A percentile compares a stretch with the other conserved stretches of the same genome.
Evolutionary conservation across 2,329 filamentous ascomycete species (phyloP).

Genomic region (Colletotrichum sp.): DNA sequence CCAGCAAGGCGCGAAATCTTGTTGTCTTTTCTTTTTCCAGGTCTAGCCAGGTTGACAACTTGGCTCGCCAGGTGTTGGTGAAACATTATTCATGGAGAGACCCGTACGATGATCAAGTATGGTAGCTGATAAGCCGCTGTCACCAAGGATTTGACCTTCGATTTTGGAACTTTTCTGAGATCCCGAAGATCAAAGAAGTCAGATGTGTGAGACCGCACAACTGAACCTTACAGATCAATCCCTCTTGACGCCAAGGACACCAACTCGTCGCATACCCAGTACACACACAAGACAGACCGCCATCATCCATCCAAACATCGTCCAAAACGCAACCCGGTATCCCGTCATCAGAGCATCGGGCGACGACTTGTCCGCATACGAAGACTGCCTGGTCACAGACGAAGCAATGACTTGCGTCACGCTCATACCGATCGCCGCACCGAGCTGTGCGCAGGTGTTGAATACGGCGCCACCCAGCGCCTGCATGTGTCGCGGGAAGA

Average conservation of each 20-base stretch:
- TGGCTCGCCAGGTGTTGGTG: no score
- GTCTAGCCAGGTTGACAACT: no score
- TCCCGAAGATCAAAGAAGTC: no score
- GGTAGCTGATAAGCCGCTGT: rapidly evolving
- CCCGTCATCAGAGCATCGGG: slow-evolving; percentile 46
- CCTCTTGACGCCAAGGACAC: neutral
- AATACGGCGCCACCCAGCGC: slow-evolving; percentile 65
- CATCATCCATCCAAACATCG: slow-evolving; percentile 51
- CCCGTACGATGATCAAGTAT: rapidly evolving
- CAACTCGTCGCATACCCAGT: neutral
- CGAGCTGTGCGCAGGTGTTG: slow-evolving; percentile 62
- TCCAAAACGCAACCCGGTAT: slow-evolving; percentile 56
- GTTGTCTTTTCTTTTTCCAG: no score
- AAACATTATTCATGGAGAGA: no score
- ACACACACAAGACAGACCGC: neutral
- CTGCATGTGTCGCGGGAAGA: slow-evolving; percentile 57
- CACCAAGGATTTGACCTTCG: rapidly evolving
- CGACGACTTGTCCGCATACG: neutral
- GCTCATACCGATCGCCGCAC: slow-evolving; percentile 55
- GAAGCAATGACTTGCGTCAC: slow-evolving; percentile 49
- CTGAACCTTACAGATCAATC: neutral
- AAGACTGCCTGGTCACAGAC: neutral
- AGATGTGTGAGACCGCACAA: neutral
- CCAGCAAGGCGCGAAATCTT: no score
- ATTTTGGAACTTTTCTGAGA: neutral